Conservation (phyloP, 352 stramenopile species). For the Globisporangium middletonii region DNA sequence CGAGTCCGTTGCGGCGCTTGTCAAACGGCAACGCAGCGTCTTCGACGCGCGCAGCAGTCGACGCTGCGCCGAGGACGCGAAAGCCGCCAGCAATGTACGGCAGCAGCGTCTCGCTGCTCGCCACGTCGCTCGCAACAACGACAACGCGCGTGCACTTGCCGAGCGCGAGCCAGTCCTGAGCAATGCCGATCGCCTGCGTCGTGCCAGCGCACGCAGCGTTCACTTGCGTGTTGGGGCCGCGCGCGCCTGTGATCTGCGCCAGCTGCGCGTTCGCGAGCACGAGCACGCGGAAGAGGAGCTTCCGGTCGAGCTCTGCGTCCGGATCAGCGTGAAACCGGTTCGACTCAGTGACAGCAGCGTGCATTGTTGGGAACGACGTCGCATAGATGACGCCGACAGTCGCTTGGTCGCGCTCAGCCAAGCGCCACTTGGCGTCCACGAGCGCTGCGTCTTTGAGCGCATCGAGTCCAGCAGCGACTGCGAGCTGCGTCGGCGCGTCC, state of each 20-base stretch:
- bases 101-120: slow-evolving; percentile 86
- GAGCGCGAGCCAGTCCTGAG: slow-evolving; percentile 92
- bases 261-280: slow-evolving; percentile 95
- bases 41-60: slow-evolving; percentile 65
- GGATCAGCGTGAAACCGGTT: slow-evolving; percentile 51
- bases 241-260: slow-evolving; percentile 91
- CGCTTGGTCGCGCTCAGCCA: slow-evolving; percentile 83
- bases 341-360: slow-evolving; percentile 90
- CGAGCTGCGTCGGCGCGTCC: slow-evolving; percentile 92
- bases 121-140: slow-evolving; percentile 92
- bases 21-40: slow-evolving; percentile 92
- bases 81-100: slow-evolving; percentile 95
- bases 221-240: slow-evolving; percentile 94
- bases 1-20: slow-evolving; percentile 89
- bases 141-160: slow-evolving; percentile 92
- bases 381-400: slow-evolving; percentile 93
- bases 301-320: slow-evolving; percentile 89
- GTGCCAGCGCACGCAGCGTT: slow-evolving; percentile 95
- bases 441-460: slow-evolving; percentile 90
- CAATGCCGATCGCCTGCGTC: slow-evolving; percentile 89
- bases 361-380: slow-evolving; percentile 93
- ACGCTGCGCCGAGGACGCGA: slow-evolving; percentile 90
- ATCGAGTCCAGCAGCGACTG: slow-evolving; percentile 92
- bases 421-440: slow-evolving; percentile 79
- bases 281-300: slow-evolving; percentile 95